Base-by-base conservation (phyloP, 2,329 filamentous ascomycete species). In the Colletotrichum truncatum region DNA sequence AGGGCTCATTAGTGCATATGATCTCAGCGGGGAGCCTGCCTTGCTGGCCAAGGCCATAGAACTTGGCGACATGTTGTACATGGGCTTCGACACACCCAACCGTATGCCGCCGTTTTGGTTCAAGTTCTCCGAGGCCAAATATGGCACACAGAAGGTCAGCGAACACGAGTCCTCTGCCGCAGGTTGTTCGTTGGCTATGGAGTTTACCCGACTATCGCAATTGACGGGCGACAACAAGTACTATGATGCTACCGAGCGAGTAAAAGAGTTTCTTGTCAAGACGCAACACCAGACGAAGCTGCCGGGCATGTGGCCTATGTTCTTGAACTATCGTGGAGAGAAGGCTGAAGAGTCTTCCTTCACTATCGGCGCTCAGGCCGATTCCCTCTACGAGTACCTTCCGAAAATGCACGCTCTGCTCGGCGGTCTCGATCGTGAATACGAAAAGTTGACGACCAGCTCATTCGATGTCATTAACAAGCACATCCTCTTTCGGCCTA, bases 181-280 rank as follows among this genome's bases (percentile, higher is more conserved):
- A n/a, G 77, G 78, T 14, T 91, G 91, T 30, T 91, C 90, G 9
- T 81, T 94, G 60, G 88, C 87, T 8, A 76, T 95, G 64, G 92
- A 94, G 73, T 93, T 94, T 73, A 93, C 90, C 3, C 83, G 92
- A 6, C 81, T 95, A 46, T 88, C 89, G 18, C 92, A 94, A 76
- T 80, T 94, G 63, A 93, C 92, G 0, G 87, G 87, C 53, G 83
- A 93, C 65, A 78, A 86, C 58, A 93, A 91, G 74, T 94, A 92
- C 77, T 94, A 91, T 75, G 91, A 93, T 76, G 91, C 90, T 5
- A 86, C 93, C 56, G 89, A 91, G 67, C 85, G 90, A n/a, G 85
- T 95, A 66, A 93, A 91, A 68, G 82, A 89, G 70, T 85, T 88
- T 64, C 85, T 94, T 51, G 84, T 89, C 68, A 79, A 83, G 38